Percentiles rank a stretch among this genome's conserved stretches.
phyloP scores from a whole-genome alignment of 1,139 yeast genomes.

The Nakaseomyces glabratus region DNA sequence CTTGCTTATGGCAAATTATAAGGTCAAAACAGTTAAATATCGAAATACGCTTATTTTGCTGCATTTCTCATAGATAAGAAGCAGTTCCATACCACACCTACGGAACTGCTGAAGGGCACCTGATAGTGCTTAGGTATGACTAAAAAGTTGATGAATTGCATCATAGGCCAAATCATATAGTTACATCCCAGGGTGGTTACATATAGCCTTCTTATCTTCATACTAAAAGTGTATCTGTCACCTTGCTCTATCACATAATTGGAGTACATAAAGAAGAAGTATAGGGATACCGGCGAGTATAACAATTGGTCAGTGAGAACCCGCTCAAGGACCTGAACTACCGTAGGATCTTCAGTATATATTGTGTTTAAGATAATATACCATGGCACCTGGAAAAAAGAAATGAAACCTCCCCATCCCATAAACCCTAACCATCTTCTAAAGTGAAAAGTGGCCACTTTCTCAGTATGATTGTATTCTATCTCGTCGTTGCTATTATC shows the following conservation, averaged over 20 bases:
- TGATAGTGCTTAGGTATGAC: constrained; percentile 71
- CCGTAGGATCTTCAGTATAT: constrained; percentile 70
- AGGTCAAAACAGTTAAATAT: no score
- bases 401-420: constrained; percentile 77
- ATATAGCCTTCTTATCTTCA: constrained; percentile 57
- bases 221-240: constrained; percentile 51
- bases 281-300: constrained; percentile 78
- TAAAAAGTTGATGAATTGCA: constrained; percentile 81
- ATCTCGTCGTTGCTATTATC: constrained; percentile 7
- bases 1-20: no score
- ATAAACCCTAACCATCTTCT: constrained; percentile 71
- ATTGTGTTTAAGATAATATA: constrained; percentile 69
- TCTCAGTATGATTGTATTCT: constrained; percentile 16
- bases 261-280: constrained; percentile 75
- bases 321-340: constrained; percentile 74
- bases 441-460: constrained; percentile 46
- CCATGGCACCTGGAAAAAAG: constrained; percentile 86
- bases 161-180: constrained; percentile 89
- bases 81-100: constrained; percentile 91
- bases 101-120: constrained; percentile 82
- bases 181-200: constrained; percentile 70
- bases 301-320: constrained; percentile 84
- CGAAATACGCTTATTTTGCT: constrained; percentile 17
- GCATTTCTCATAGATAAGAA: constrained; percentile 69
- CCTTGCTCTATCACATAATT: constrained; percentile 76